Conservation (phyloP, 305 asterid species). For the Fraxinus xanthoxyloides region DNA sequence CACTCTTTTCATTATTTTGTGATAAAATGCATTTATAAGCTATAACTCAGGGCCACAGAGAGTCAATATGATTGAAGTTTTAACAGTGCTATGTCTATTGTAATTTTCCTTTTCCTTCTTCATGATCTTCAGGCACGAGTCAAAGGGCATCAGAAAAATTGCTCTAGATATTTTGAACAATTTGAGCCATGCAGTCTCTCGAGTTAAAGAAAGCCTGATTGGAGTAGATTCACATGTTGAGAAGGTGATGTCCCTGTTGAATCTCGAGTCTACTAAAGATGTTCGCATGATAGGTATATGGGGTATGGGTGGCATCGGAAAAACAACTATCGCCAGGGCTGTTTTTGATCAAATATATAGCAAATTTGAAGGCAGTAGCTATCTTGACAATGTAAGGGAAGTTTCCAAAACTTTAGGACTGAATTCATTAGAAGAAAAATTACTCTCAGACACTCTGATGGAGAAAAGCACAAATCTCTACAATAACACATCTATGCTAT, state of each 20-base stretch:
- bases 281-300: background rate
- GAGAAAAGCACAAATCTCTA: background rate
- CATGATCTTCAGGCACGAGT: background rate
- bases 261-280: background rate
- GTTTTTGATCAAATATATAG: background rate
- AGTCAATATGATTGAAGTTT: background rate
- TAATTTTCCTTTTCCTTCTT: background rate
- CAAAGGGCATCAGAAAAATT: background rate
- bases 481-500: background rate
- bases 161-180: background rate
- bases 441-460: background rate
- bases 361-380: background rate
- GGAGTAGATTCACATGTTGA: background rate
- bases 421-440: background rate
- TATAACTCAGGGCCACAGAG: background rate
- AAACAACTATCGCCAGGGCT: background rate
- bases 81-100: background rate
- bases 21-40: background rate
- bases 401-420: background rate
- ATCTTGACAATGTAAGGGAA: background rate
- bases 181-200: background rate
- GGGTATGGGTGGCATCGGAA: background rate
- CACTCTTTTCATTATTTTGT: background rate
- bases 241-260: background rate
- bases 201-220: background rate